Percentiles rank a stretch among this genome's conserved stretches.
Conservation (phyloP, 805 yeast genomes). For the Cyberlindnera nakhonratchasimensis region DNA sequence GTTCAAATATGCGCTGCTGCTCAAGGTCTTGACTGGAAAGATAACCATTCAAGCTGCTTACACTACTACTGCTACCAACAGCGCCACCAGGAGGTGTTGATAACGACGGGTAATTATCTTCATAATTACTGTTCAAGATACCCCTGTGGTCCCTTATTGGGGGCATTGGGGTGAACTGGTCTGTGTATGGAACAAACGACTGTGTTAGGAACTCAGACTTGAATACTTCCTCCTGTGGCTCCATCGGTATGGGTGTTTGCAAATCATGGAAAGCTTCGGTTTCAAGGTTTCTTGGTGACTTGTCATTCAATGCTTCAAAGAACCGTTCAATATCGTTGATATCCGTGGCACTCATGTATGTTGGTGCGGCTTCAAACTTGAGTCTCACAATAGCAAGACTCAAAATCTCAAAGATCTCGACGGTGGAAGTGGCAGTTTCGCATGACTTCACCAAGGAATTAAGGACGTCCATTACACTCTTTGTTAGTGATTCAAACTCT, state of each 20-base stretch:
- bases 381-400: constrained; percentile 68
- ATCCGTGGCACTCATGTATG: constrained; percentile 12
- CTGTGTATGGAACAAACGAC: not conserved
- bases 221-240: constrained; percentile 4
- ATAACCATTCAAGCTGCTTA: constrained; percentile 1
- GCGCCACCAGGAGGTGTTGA: constrained; percentile 23
- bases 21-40: constrained; percentile 34
- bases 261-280: constrained; percentile 15
- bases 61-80: not conserved
- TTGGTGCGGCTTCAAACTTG: constrained; percentile 40
- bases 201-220: not conserved
- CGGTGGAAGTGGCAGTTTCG: constrained; percentile 73
- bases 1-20: constrained; percentile 53
- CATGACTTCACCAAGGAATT: constrained; percentile 63
- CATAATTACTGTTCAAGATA: constrained; percentile 4
- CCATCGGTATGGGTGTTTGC: constrained; percentile 13
- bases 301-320: constrained; percentile 24
- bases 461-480: constrained; percentile 53
- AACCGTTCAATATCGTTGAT: constrained; percentile 26
- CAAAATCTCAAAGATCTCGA: constrained; percentile 66
- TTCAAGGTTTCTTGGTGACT: constrained; percentile 15
- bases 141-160: constrained; percentile 9
- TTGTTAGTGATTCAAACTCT: constrained; percentile 45
- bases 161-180: not conserved
- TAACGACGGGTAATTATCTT: constrained; percentile 23